Conservation (phyloP, 768 basidiomycete species). For the Tremella fuciformis region DNA sequence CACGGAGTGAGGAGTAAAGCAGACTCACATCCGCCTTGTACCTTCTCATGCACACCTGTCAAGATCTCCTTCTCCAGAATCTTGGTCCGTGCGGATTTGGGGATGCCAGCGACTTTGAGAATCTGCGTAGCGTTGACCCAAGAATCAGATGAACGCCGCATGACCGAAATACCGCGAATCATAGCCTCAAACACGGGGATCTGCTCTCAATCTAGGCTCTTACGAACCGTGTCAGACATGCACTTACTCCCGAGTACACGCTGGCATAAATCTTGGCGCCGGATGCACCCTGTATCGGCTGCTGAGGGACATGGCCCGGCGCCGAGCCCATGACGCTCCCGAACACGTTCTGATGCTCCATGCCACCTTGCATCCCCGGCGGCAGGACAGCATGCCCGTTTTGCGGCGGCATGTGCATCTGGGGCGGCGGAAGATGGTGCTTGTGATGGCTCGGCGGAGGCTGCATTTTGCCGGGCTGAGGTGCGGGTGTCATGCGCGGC, state of each 20-base stretch:
- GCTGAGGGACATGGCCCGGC: constrained; percentile 21
- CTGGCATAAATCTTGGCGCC: constrained; percentile 48
- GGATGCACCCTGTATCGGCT: constrained; percentile 5
- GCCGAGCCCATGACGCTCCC: constrained; percentile 22
- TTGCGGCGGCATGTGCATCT: not conserved
- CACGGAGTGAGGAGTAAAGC: not conserved
- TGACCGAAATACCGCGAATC: constrained; percentile 96
- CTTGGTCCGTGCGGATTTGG: constrained; percentile 94
- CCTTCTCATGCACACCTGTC: constrained; percentile 92
- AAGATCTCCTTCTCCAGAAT: constrained; percentile 91
- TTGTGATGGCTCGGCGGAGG: constrained; percentile 2
- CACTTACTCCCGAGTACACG: constrained; percentile 51
- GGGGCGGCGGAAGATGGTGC: not conserved
- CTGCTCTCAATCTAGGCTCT: constrained; percentile 16
- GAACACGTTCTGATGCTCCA: constrained; percentile 35
- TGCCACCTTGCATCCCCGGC: not conserved
- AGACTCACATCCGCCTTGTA: constrained; percentile 77
- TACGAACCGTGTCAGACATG: not conserved
- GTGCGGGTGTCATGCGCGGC: constrained; percentile 3
- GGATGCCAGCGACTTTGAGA: constrained; percentile 95
- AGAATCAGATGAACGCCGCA: constrained; percentile 90
- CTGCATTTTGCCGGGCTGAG: not conserved
- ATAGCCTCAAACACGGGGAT: constrained; percentile 92
- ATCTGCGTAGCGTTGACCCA: constrained; percentile 95
- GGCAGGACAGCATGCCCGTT: not conserved